These are phyloP conservation scores for Flaveria robusta DNA, from an alignment of 129 eudicot genomes.

Conservation along the genomic window DNA sequence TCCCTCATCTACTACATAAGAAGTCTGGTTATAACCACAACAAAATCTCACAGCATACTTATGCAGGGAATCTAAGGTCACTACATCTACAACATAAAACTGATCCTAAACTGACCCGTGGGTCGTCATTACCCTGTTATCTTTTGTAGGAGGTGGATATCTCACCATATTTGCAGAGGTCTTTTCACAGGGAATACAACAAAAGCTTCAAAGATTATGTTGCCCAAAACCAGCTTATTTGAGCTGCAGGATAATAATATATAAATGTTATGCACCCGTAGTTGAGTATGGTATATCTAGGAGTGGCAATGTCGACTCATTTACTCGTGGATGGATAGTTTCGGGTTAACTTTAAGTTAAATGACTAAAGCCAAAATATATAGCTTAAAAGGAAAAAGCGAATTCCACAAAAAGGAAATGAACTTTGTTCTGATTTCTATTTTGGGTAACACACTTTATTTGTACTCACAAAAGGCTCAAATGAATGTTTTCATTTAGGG, in stretches of 20 bases:
- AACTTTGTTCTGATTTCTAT: background rate
- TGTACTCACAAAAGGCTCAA: too few species aligned
- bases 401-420: background rate
- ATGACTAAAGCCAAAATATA: background rate
- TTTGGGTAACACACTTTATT: background rate
- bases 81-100: conserved; percentile 14
- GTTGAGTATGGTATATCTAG: background rate
- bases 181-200: background rate
- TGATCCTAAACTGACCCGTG: background rate
- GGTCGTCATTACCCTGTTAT: background rate
- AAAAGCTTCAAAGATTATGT: background rate
- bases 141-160: background rate
- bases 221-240: background rate
- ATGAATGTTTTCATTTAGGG: too few species aligned
- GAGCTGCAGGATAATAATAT: background rate
- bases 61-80: conserved; percentile 10
- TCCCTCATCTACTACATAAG: background rate
- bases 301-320: background rate
- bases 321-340: background rate
- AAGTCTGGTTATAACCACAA: background rate
- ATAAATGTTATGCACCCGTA: background rate
- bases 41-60: background rate
- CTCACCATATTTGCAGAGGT: background rate
- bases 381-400: background rate
- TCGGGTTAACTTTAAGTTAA: background rate